Base-by-base conservation (phyloP, 176 grass and related monocot species). In the Ampelocalamus luodianensis region DNA sequence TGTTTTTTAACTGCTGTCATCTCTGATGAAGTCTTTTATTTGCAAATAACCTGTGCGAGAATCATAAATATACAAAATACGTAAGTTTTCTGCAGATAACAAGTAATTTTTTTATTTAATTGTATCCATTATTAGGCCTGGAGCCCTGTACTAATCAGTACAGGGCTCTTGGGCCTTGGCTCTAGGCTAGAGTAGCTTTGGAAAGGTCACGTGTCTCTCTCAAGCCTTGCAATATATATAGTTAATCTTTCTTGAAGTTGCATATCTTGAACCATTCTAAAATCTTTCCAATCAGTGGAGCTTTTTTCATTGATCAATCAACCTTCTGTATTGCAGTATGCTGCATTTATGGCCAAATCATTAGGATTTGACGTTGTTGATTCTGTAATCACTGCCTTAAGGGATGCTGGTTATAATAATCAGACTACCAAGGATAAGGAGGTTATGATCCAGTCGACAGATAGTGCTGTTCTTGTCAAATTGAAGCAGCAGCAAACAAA, bases 401-500 rank as follows among this genome's bases (percentile, higher is more conserved):
- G 4, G 39, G 50, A 92, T 75, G 87, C 96, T 68, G 91, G 91
- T 44, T 95, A 92, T 24, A 65, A 60, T 79, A 90, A 95, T 36
- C 58, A 71, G 65, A 91, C 85, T 44, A 10, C 62, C 32, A 54
- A 54, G 51, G 49, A 17, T 16, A 88, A 49, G 44, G 72, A 91
- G 79, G 85, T 98, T 66, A 90, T 90, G 68, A 94, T 98, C 27
- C 88, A 85, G 32, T 98, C 93, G 5, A 32, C 12, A 15, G 85
- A 95, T 15, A 98, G 95, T 34, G 83, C 93, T 63, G 93, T 98
- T 69, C 92, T 98, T 59, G 79, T 88, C 44, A 94, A 95, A 75
- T 70, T 95, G 79, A 90, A 78, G 76, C 86, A 94, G 65, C 86
- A 90, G 70, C 53, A 90, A 69, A 82, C 82, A 20, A 88, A 87